A percentile compares a stretch with the other conserved stretches of the same genome.
Conservation (phyloP, 352 stramenopile genomes). For the Phytophthora melonis region DNA sequence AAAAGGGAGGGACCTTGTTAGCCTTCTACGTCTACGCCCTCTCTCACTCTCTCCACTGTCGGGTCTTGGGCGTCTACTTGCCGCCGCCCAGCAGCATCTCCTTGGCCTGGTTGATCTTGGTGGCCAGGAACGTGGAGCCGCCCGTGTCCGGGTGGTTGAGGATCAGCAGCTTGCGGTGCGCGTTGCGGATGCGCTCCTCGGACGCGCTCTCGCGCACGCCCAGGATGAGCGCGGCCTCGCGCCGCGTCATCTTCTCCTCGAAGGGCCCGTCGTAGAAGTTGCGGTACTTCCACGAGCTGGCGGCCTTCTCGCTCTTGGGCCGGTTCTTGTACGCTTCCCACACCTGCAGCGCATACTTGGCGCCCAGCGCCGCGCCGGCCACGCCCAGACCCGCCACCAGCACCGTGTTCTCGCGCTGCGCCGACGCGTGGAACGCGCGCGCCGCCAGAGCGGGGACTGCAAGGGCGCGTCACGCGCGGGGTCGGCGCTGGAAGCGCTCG, state of each 20-base stretch:
- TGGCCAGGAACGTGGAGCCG: conserved; percentile 98
- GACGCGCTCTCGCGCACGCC: conserved; percentile 97
- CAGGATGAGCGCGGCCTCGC: conserved; percentile 99
- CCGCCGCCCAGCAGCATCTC: conserved; percentile 92
- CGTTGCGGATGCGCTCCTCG: conserved; percentile 97
- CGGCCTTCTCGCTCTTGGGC: conserved; percentile 66
- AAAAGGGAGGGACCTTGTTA: conserved; percentile 17
- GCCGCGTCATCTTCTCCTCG: conserved; percentile 98
- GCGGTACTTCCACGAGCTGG: conserved; percentile 78
- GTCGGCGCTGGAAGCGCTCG: neutral
- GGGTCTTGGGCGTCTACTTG: conserved; percentile 48
- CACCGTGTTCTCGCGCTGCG: conserved; percentile 65
- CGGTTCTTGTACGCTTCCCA: conserved; percentile 80
- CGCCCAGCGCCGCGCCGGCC: conserved; percentile 70
- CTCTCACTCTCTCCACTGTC: neutral
- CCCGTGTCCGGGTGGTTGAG: conserved; percentile 99
- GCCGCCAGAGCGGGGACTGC: conserved; percentile 24
- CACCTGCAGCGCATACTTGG: conserved; percentile 85
- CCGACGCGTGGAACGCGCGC: conserved; percentile 72
- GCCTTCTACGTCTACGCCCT: neutral
- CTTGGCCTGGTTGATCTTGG: conserved; percentile 99
- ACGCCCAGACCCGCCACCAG: conserved; percentile 78
- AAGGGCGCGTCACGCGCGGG: neutral
- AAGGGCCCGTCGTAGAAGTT: conserved; percentile 98
- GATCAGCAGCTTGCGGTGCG: conserved; percentile 98